Evolutionary conservation across 202 grass and related monocot genomes (phyloP), one percentile per base, ranked within the genome.

Genomic region (Panicum hallii): DNA sequence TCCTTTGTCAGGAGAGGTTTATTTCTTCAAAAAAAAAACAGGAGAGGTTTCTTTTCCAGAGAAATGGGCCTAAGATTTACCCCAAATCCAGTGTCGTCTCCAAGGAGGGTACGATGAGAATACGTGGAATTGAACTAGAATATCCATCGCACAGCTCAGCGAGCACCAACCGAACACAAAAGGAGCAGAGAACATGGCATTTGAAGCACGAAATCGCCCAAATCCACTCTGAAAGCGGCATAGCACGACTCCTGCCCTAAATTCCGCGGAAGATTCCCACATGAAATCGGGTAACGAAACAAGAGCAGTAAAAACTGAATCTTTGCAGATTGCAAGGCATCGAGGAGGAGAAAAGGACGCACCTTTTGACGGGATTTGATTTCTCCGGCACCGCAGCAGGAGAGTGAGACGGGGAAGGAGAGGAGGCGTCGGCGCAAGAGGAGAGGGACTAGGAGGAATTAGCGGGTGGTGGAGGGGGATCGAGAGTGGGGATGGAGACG

Each of bases 401-500:
- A 57, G 41, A 83, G 19, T 2, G 68, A 71, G 6, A n/a, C 30
- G 26, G 61, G 64, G 19, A 69, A 32, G 58, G 63, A 48, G 53
- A 26, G 38, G 50, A 75, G 77, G 5, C 11, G 40, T 47, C 23
- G 16, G 47, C 17, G 49, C 49, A 6, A 1, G 46, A 28, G 22
- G 30, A 50, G 46, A 30, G 71, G 52, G 1, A 17, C 6, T 14
- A 48, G 22, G 43, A 48, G 42, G 19, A 41, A 73, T 84, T 23
- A 55, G 57, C 3, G 3, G 44, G 52, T 16, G 34, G 85, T 3
- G 4, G 63, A 56, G 73, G 53, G 71, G 34, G 57, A 72, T 26
- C 32, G 42, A 53, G 74, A 54, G 36, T 63, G 38, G 56, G 44
- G 78, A 93, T 87, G 32, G 83, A 89, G 67, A 94, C 89, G 86